A percentile compares a stretch with the other conserved stretches of the same genome.
phyloP scores from a whole-genome alignment of 83 land plant genomes.

The Thuja plicata region DNA sequence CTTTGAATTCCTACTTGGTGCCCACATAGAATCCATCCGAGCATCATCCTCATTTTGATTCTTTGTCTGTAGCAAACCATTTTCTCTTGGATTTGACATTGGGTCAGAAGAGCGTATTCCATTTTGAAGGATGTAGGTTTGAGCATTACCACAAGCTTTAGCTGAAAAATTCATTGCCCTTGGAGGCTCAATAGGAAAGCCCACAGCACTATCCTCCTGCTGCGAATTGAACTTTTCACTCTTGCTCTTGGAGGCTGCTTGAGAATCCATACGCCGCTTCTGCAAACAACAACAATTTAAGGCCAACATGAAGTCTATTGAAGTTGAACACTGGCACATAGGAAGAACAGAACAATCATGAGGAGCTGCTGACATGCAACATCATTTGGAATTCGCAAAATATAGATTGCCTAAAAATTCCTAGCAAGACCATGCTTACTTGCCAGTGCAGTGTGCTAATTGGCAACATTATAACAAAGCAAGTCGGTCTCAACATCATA shows the following conservation, averaged over 20 bases:
- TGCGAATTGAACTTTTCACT: slow-evolving; percentile 35
- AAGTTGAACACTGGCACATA: not conserved
- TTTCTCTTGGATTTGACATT: slow-evolving; percentile 12
- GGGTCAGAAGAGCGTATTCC: slow-evolving; percentile 18
- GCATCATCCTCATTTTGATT: slow-evolving; percentile 16
- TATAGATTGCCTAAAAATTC: not conserved
- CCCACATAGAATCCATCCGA: slow-evolving; percentile 5
- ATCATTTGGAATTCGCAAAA: not conserved
- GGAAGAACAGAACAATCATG: not conserved
- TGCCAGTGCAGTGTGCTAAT: not conserved
- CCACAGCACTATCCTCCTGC: slow-evolving; percentile 36
- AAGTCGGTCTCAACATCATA: not conserved
- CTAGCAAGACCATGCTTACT: not conserved
- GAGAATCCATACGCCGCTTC: slow-evolving; percentile 29
- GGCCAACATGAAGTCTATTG: not conserved
- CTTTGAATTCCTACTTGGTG: not conserved
- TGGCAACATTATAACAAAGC: not conserved
- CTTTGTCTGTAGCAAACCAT: slow-evolving; percentile 16
- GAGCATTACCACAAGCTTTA: slow-evolving; percentile 1
- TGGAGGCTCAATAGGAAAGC: slow-evolving; percentile 55
- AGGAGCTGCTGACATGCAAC: not conserved
- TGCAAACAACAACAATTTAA: slow-evolving; percentile 14
- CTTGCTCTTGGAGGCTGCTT: slow-evolving; percentile 28
- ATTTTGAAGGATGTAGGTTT: slow-evolving; percentile 3
- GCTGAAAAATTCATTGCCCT: slow-evolving; percentile 11